These are phyloP conservation scores for Trichaptum fuscoviolaceum DNA, from an alignment of 768 basidiomycete genomes.

Conservation along the genomic window DNA sequence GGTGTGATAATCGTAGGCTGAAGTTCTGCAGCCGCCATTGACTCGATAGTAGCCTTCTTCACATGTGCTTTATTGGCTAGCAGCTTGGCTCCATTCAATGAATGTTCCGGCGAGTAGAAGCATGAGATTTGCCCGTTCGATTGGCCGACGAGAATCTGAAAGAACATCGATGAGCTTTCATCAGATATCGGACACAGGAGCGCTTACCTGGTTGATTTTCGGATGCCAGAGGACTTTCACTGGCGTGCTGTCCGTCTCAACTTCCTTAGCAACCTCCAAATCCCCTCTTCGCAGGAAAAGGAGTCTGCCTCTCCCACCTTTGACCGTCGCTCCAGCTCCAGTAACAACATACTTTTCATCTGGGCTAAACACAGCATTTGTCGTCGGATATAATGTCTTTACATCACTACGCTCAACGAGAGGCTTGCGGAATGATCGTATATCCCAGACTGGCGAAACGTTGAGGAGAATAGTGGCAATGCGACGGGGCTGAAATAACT, in stretches of 20 bases:
- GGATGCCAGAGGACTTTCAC: slow-evolving; percentile 94
- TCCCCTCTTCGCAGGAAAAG: slow-evolving; percentile 68
- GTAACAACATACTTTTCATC: slow-evolving; percentile 88
- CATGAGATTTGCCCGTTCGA: slow-evolving; percentile 86
- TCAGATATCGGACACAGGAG: not conserved
- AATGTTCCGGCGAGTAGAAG: slow-evolving; percentile 87
- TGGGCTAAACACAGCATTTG: slow-evolving; percentile 93
- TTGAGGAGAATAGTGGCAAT: slow-evolving; percentile 4
- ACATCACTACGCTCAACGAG: slow-evolving; percentile 59
- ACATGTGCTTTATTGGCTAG: slow-evolving; percentile 83
- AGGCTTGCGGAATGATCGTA: slow-evolving; percentile 87
- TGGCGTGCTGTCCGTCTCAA: slow-evolving; percentile 72
- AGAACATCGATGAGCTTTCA: slow-evolving; percentile 8
- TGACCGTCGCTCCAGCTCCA: slow-evolving; percentile 64
- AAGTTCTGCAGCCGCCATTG: slow-evolving; percentile 81
- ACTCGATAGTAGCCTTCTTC: slow-evolving; percentile 76
- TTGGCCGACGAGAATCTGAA: slow-evolving; percentile 79
- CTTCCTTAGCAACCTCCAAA: slow-evolving; percentile 60
- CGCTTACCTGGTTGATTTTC: slow-evolving; percentile 89
- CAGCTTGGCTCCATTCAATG: slow-evolving; percentile 89
- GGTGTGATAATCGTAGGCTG: slow-evolving; percentile 90
- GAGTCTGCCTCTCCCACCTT: slow-evolving; percentile 65
- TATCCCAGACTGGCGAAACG: slow-evolving; percentile 77
- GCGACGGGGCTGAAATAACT: slow-evolving; percentile 28
- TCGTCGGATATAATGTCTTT: slow-evolving; percentile 81